Evolutionary conservation across 148 eudicot genomes (phyloP).

Genomic region (Vaccinium vitisidaea): DNA sequence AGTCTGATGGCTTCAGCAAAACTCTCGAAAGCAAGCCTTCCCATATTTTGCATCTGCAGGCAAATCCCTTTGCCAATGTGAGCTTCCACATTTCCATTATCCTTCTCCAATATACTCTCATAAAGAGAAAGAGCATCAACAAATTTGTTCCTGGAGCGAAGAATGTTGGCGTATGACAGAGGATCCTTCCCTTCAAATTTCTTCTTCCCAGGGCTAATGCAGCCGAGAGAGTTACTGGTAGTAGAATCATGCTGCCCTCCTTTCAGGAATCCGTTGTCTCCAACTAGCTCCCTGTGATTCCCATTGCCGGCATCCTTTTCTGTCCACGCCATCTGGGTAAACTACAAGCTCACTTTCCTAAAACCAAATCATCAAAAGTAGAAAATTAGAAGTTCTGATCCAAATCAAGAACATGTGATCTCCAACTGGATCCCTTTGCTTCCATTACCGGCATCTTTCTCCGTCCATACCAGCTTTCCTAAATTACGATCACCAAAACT

Average conservation of each 20-base stretch:
- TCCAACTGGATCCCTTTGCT: neutral
- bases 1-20: constrained; percentile 74
- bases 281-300: constrained; percentile 39
- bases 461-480: neutral
- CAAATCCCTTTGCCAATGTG: constrained; percentile 92
- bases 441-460: neutral
- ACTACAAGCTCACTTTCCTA: constrained; percentile 26
- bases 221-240: constrained; percentile 29
- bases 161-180: constrained; percentile 76
- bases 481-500: neutral
- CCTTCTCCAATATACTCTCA: constrained; percentile 71
- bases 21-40: constrained; percentile 77
- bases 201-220: constrained; percentile 38
- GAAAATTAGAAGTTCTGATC: neutral
- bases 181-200: constrained; percentile 56
- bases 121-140: constrained; percentile 76
- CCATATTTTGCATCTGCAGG: constrained; percentile 80
- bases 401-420: neutral
- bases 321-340: constrained; percentile 48
- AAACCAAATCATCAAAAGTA: constrained; percentile 8
- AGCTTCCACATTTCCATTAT: constrained; percentile 74
- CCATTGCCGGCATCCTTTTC: constrained; percentile 56
- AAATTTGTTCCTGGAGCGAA: constrained; percentile 87
- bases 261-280: constrained; percentile 51
- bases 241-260: constrained; percentile 35